phyloP scores from a whole-genome alignment of 805 yeast species.

The Myxozyma sirexii region DNA sequence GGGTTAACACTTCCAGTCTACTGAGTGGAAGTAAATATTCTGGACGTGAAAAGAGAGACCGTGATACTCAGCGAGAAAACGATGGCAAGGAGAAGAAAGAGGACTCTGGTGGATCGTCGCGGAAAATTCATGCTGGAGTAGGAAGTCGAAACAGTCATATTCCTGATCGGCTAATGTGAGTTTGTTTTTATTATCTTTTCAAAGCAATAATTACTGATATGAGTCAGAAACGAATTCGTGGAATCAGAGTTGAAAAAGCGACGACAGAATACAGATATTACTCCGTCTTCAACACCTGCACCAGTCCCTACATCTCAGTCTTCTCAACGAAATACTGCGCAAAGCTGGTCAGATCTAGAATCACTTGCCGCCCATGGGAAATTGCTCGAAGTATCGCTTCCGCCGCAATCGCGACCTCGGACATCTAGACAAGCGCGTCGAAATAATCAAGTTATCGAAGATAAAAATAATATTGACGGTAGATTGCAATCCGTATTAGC shows the following conservation, averaged over 20 bases:
- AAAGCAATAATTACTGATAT: not conserved
- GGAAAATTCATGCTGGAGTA: not conserved
- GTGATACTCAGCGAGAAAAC: not conserved
- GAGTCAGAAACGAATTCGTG: constrained; percentile 1
- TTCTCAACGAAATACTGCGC: not conserved
- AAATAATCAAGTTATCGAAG: not conserved
- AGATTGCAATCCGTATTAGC: constrained; percentile 1
- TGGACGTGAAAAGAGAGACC: no score
- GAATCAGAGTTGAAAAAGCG: constrained; percentile 9
- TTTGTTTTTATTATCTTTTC: not conserved
- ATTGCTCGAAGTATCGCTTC: constrained; percentile 1
- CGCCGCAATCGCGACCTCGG: not conserved
- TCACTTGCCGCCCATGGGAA: constrained; percentile 9
- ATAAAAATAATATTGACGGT: not conserved
- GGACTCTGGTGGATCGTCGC: not conserved
- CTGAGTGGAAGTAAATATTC: not conserved
- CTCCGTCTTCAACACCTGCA: not conserved
- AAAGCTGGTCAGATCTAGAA: not conserved
- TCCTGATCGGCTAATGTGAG: constrained; percentile 1
- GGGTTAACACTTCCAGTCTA: not conserved
- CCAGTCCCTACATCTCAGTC: not conserved
- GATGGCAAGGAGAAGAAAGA: not conserved
- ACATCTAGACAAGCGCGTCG: not conserved
- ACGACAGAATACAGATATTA: not conserved
- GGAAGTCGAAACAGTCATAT: not conserved